These are phyloP conservation scores for Begonia peltatifolia DNA, from an alignment of 306 rosid species.

Conservation along the genomic window DNA sequence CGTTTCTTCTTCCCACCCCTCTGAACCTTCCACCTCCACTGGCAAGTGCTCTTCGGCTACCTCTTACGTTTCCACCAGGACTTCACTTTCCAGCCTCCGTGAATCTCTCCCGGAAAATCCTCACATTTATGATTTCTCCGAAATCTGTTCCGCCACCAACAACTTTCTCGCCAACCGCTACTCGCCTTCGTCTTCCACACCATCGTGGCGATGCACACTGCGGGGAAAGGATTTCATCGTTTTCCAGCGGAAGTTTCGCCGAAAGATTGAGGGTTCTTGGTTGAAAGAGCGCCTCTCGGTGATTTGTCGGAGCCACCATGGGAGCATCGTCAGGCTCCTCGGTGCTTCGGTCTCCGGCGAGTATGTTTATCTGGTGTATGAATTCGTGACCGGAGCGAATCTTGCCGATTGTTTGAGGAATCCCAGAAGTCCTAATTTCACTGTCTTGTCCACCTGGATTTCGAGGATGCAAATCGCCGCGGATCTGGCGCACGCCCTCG, in stretches of 20 bases:
- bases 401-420: conserved; percentile 60
- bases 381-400: conserved; percentile 47
- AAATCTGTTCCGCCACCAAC: conserved; percentile 63
- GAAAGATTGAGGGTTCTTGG: conserved; percentile 19
- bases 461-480: conserved; percentile 85
- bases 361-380: conserved; percentile 54
- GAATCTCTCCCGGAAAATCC: conserved; percentile 51
- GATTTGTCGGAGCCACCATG: conserved; percentile 74
- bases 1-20: conserved; percentile 7
- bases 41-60: conserved; percentile 21
- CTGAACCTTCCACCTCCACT: conserved; percentile 23
- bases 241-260: conserved; percentile 67
- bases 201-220: conserved; percentile 76
- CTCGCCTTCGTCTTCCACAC: conserved; percentile 41
- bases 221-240: conserved; percentile 51
- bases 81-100: conserved; percentile 32
- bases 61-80: conserved; percentile 28
- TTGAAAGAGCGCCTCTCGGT: conserved; percentile 41
- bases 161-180: conserved; percentile 58
- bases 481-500: conserved; percentile 76
- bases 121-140: conserved; percentile 57
- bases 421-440: conserved; percentile 26
- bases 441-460: conserved; percentile 55
- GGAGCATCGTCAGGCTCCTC: conserved; percentile 53
- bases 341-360: conserved; percentile 75